phyloP scores from a whole-genome alignment of 768 basidiomycete genomes.

The Trichaptum fuscoviolaceum region DNA sequence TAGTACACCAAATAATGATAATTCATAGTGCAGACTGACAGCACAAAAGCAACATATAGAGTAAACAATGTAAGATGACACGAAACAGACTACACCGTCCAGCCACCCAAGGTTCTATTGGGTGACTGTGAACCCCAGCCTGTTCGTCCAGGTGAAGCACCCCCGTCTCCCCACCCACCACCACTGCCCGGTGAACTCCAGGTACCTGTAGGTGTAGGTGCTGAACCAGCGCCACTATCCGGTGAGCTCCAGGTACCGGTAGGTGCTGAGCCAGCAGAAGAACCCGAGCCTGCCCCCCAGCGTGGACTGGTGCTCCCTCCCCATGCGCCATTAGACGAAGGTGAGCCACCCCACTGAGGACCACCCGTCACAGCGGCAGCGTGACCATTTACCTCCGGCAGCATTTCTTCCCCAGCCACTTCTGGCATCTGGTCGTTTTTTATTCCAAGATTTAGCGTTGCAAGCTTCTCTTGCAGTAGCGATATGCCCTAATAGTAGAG shows the following conservation, averaged over 20 bases:
- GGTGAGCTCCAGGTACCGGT: neutral
- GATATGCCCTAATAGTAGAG: conserved; percentile 54
- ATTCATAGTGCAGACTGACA: neutral
- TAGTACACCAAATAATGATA: neutral
- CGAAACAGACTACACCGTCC: neutral
- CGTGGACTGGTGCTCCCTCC: neutral
- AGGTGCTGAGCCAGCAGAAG: neutral
- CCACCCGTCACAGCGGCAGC: neutral
- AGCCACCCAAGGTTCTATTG: neutral
- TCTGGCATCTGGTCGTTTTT: conserved; percentile 28
- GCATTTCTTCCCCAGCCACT: neutral
- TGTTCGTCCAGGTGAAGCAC: neutral
- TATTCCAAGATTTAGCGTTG: conserved; percentile 70
- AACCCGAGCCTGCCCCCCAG: neutral
- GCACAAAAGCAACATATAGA: neutral
- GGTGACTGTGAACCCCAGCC: conserved; percentile 3
- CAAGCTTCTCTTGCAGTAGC: conserved; percentile 76
- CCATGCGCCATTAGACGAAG: neutral
- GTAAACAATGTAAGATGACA: neutral
- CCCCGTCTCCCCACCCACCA: neutral
- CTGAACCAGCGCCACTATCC: neutral
- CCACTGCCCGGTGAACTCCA: neutral
- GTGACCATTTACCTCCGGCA: conserved; percentile 2
- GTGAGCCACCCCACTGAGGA: neutral
- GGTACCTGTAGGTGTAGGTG: neutral